phyloP scores from a whole-genome alignment of 2,329 filamentous ascomycete genomes.

The Pseudodiploospora longispora region DNA sequence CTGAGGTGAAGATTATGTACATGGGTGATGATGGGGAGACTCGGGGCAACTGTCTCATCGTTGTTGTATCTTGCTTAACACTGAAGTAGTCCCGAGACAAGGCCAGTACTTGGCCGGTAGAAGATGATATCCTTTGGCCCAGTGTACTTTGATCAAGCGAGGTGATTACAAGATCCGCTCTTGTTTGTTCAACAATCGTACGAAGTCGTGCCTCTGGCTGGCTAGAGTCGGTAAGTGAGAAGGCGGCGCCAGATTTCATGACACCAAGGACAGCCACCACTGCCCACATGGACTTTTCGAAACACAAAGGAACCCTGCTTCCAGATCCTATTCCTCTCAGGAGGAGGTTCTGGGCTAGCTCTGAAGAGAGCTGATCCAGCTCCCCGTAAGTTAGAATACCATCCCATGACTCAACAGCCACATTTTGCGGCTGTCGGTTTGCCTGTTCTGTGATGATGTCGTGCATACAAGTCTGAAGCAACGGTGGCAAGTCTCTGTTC shows the following conservation, averaged over 20 bases:
- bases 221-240: constrained; percentile 38
- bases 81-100: constrained; percentile 22
- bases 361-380: constrained; percentile 33
- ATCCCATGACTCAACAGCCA: constrained; percentile 43
- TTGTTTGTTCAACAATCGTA: constrained; percentile 36
- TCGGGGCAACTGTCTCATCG: constrained; percentile 18
- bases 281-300: constrained; percentile 41
- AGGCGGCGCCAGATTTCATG: constrained; percentile 41
- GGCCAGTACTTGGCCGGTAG: constrained; percentile 24
- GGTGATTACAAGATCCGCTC: constrained; percentile 30
- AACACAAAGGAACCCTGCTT: constrained; percentile 40
- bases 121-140: constrained; percentile 26
- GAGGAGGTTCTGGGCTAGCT: constrained; percentile 31
- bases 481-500: constrained; percentile 34
- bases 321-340: constrained; percentile 28
- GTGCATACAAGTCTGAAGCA: constrained; percentile 36
- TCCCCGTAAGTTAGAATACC: constrained; percentile 38
- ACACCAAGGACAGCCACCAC: constrained; percentile 36
- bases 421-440: constrained; percentile 25
- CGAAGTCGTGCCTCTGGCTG: constrained; percentile 37
- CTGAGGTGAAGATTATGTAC: constrained; percentile 57
- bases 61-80: constrained; percentile 5
- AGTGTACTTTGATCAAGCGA: constrained; percentile 30
- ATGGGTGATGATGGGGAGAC: constrained; percentile 37
- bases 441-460: constrained; percentile 35